phyloP scores from a whole-genome alignment of 2,329 filamentous ascomycete species.

The Coccinonectria pachysandricola region DNA sequence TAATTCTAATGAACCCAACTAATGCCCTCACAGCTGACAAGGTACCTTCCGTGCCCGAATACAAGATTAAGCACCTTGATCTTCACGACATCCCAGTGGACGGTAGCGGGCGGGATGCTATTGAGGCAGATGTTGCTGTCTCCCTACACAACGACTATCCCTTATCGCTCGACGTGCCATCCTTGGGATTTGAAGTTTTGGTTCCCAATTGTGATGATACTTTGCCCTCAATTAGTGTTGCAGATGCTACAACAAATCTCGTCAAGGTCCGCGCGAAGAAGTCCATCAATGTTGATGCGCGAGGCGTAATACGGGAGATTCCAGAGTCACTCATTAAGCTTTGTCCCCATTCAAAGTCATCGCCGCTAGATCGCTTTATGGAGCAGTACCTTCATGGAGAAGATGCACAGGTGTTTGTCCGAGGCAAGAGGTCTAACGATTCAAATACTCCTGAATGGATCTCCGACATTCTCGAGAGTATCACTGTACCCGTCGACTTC shows the following conservation, averaged over 20 bases:
- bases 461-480: conserved; percentile 64
- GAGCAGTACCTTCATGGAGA: conserved; percentile 73
- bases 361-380: conserved; percentile 75
- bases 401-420: conserved; percentile 70
- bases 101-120: conserved; percentile 45
- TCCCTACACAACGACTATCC: conserved; percentile 68
- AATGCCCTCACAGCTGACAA: conserved; percentile 44
- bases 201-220: conserved; percentile 68
- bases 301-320: conserved; percentile 61
- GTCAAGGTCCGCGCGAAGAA: conserved; percentile 59
- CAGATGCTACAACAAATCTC: conserved; percentile 58
- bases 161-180: conserved; percentile 63
- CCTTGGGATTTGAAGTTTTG: conserved; percentile 74
- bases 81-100: conserved; percentile 58
- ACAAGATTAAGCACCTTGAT: conserved; percentile 72
- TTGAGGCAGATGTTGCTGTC: conserved; percentile 72
- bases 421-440: conserved; percentile 59
- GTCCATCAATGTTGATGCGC: conserved; percentile 58
- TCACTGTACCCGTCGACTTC: conserved; percentile 77
- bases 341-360: conserved; percentile 69
- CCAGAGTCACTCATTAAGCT: conserved; percentile 60
- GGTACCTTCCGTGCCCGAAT: conserved; percentile 67
- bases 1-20: conserved; percentile 16
- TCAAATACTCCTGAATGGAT: conserved; percentile 73
- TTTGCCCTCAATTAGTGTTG: conserved; percentile 68